Percentiles rank a stretch among this genome's conserved stretches.
phyloP scores from a whole-genome alignment of 148 eudicot genomes.

The Rhododendron griersonianum region DNA sequence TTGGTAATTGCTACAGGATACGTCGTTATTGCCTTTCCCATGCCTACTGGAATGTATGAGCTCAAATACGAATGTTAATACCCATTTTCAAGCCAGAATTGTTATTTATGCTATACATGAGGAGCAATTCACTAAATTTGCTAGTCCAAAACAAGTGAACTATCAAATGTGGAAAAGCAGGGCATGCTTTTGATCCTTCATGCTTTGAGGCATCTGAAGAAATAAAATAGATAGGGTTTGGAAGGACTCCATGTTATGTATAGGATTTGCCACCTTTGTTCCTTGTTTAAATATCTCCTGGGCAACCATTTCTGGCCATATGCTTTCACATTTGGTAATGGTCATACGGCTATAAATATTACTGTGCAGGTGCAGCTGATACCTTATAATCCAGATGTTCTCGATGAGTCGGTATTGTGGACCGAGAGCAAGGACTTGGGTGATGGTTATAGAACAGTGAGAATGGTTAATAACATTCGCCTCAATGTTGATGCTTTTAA shows the following conservation, averaged over 20 bases:
- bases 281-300: background rate
- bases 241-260: background rate
- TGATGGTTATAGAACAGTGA: conserved; percentile 42
- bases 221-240: background rate
- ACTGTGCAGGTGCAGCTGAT: conserved; percentile 54
- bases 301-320: background rate
- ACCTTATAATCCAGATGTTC: conserved; percentile 42
- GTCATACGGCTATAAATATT: background rate
- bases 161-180: background rate
- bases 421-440: conserved; percentile 59
- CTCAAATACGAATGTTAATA: background rate
- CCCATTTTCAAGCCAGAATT: background rate
- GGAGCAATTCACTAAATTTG: background rate
- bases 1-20: background rate
- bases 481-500: conserved; percentile 50
- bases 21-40: background rate
- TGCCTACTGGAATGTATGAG: background rate
- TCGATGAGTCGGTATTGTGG: conserved; percentile 68
- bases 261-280: background rate
- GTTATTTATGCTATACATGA: background rate
- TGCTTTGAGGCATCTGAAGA: background rate
- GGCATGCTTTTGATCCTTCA: background rate
- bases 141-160: background rate
- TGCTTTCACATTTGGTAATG: background rate
- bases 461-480: conserved; percentile 50